Base-by-base conservation (phyloP, 2,329 filamentous ascomycete species). In the Kalaharituber pfeilii region DNA sequence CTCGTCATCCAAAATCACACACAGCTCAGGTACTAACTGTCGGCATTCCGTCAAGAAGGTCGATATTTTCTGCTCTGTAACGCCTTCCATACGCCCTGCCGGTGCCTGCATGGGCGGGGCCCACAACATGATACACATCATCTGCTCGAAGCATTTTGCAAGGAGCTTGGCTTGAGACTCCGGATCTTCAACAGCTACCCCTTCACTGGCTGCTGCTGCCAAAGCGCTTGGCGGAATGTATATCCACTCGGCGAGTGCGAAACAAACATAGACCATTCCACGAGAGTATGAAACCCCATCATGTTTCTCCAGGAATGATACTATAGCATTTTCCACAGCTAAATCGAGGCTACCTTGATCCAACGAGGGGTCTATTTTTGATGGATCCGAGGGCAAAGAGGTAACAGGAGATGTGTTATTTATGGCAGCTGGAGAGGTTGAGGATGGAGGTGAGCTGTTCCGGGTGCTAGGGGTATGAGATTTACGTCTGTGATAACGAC, bases 121-220 rank as follows among this genome's bases (percentile, higher is more conserved):
- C 58, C 58, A 60, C 20, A 60, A 53, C 26, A 60, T 60, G 33
- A 60, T 56, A 28, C 54, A 49, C 58, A 60, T 60, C 54, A 60
- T 57, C 36, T 60, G 58, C 50, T 59, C 57, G 44, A 60, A 60
- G 24, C 52, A 53, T 26, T 51, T 52, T 5, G 51, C 52, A 36
- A 60, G 55, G 25, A 55, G 52, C 15, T 54, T 53, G 18, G 55
- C 56, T 18, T 60, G 57, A 22, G 44, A 39, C 29, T 42, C 47
- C 24, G 36, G 50, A 26, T 58, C 55, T 9, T 22, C 42, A n/a
- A 26, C 49, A 49, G 55, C 54, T 24, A 53, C n/a, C 24, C 25
- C 42, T 18, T 20, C 42, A 22, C 25, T 47, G 3, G 25, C 5
- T 20, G 18, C 42, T n/a, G n/a, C n/a, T 15, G 42, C 18, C 24